Evolutionary conservation across 2,329 filamentous ascomycete genomes (phyloP).

Genomic region (Chaetomiaceae sp.): DNA sequence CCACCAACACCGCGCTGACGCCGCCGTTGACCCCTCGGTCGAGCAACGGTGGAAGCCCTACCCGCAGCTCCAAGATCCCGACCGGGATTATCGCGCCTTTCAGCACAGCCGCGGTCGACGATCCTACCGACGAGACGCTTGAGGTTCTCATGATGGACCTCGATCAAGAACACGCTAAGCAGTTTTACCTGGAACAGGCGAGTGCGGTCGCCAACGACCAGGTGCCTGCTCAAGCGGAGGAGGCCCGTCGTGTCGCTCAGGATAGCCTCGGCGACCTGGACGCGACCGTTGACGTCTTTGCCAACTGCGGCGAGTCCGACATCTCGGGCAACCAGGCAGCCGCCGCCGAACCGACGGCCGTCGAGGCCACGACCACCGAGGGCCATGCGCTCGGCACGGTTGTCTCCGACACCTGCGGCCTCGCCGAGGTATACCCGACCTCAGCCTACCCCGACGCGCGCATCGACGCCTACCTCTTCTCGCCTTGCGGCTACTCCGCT

Average conservation of each 20-base stretch:
- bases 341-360: slow-evolving; percentile 42
- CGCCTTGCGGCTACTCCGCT: slow-evolving; percentile 92
- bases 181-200: slow-evolving; percentile 66
- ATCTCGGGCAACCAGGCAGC: slow-evolving; percentile 49
- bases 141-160: slow-evolving; percentile 69
- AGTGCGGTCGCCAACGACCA: slow-evolving; percentile 83
- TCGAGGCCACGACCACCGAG: slow-evolving; percentile 76
- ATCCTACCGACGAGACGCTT: slow-evolving; percentile 65
- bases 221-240: slow-evolving; percentile 61
- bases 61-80: slow-evolving; percentile 51
- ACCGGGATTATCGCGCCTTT: slow-evolving; percentile 39
- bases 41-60: slow-evolving; percentile 33
- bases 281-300: slow-evolving; percentile 72
- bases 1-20: slow-evolving; percentile 64
- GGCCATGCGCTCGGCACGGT: slow-evolving; percentile 89
- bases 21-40: slow-evolving; percentile 67
- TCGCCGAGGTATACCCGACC: slow-evolving; percentile 82
- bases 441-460: slow-evolving; percentile 85
- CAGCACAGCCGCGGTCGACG: slow-evolving; percentile 37
- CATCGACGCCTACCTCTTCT: slow-evolving; percentile 94
- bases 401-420: slow-evolving; percentile 82
- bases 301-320: slow-evolving; percentile 50
- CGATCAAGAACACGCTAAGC: slow-evolving; percentile 61
- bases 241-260: slow-evolving; percentile 54
- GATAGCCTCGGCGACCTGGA: slow-evolving; percentile 51